Conservation (phyloP, 345 rosid genomes). For the Adansonia digitata region DNA sequence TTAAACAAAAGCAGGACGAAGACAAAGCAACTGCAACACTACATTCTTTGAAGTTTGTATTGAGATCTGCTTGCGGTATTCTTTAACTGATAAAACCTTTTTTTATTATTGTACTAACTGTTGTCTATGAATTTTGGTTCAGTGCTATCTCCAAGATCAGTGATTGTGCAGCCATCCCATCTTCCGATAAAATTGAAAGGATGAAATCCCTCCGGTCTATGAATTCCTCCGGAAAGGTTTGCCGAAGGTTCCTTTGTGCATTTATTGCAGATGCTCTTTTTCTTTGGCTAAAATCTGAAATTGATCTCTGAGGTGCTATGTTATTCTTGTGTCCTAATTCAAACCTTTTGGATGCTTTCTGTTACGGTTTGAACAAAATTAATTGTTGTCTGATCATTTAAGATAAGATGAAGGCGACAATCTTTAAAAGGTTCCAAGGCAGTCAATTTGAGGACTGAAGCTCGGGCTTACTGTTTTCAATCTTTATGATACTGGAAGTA, state of each 20-base stretch:
- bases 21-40: constrained; percentile 57
- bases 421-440: not conserved
- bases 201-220: constrained; percentile 51
- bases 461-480: not conserved
- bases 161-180: constrained; percentile 25
- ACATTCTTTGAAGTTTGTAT: constrained; percentile 66
- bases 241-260: constrained; percentile 7
- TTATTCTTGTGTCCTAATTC: not conserved
- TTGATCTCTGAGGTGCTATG: not conserved
- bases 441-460: not conserved
- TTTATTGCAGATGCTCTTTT: not conserved
- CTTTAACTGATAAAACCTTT: not conserved
- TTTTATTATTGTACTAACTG: constrained; percentile 11
- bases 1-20: constrained; percentile 80
- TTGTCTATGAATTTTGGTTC: constrained; percentile 18
- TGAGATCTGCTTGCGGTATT: not conserved
- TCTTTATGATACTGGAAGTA: not conserved
- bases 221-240: constrained; percentile 46
- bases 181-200: constrained; percentile 36
- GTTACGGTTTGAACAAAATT: not conserved
- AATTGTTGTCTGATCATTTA: not conserved
- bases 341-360: not conserved
- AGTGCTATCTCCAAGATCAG: constrained; percentile 30
- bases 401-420: not conserved
- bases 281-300: not conserved